Conservation (phyloP, 2,329 filamentous ascomycete genomes). For the Mollisiaceae sp. region DNA sequence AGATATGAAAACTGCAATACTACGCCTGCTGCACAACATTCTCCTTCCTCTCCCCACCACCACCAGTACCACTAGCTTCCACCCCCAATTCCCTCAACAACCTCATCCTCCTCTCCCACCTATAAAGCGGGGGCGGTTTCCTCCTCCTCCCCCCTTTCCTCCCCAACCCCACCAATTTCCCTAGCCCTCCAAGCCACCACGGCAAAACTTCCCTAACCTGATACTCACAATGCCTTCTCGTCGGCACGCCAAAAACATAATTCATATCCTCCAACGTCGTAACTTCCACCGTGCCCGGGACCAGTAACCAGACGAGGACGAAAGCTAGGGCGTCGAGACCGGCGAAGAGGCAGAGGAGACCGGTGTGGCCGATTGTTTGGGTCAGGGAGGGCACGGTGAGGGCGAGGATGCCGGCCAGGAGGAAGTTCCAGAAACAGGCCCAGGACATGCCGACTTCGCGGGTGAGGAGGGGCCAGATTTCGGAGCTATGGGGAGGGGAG, state of each 20-base stretch:
- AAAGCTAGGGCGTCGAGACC: slow-evolving; percentile 1
- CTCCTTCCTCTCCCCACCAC: background rate
- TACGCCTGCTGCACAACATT: background rate
- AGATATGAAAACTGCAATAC: too few species aligned
- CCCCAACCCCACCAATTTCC: background rate
- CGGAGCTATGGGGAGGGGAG: too few species aligned
- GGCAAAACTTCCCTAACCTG: background rate
- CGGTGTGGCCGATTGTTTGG: background rate
- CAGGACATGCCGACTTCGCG: slow-evolving; percentile 7
- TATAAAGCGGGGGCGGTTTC: slow-evolving; percentile 1
- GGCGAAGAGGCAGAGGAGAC: background rate
- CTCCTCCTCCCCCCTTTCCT: background rate
- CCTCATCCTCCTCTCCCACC: background rate
- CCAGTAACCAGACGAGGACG: background rate
- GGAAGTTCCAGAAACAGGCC: slow-evolving; percentile 9
- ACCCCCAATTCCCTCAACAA: slow-evolving; percentile 1
- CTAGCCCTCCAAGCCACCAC: background rate
- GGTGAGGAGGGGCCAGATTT: slow-evolving; percentile 6
- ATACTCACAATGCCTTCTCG: background rate
- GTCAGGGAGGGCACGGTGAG: background rate
- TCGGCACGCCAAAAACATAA: slow-evolving; percentile 4
- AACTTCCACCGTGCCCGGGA: background rate
- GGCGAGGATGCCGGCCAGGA: background rate
- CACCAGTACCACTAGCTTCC: too few species aligned
- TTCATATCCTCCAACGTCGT: slow-evolving; percentile 9